Evolutionary conservation across 2,329 filamentous ascomycete genomes (phyloP), one percentile per base, ranked within the genome.

Genomic region (Elsinoe arachidis): DNA sequence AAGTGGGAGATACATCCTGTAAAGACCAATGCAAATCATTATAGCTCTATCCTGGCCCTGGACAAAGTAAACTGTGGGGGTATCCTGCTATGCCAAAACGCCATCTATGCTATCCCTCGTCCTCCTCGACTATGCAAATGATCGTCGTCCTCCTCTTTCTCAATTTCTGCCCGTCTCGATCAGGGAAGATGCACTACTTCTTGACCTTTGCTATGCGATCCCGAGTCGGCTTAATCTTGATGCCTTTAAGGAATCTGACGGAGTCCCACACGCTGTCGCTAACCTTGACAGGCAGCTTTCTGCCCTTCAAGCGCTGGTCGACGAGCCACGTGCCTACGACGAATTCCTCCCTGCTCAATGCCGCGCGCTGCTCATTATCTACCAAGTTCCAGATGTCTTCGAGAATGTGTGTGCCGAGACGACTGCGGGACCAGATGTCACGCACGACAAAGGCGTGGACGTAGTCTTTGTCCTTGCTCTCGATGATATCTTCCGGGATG

Each of bases 291-390:
- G 89, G 88, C 17, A 92, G 75, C 74, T 93, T 93, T 59, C 88
- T 75, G 1, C 88, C 89, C 62, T 86, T 83, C n/a, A 93, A 73
- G 59, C 87, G 76, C 75, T 91, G 87, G 68, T 93, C 88, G 35
- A 93, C 81, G 51, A 93, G 72, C 87, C 88, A 93, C 74, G 89
- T 78, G 9, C 88, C 88, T 1, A 92, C 87, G 0, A 93, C 86
- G 68, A 93, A 93, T 72, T 90, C 86, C 57, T 85, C 79, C 65
- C 81, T 80, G 57, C 73, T 75, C 56, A 93, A 71, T 1, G 85
- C 85, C 12, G 72, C 67, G 1, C 72, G 68, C 5, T 74, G 70
- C 77, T 72, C 66, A 87, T 86, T 10, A n/a, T 58, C 60, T 7
- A 92, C 88, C 15, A 92, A 74, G 41, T 85, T 83, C 85, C 87